A percentile compares a stretch with the other conserved stretches of the same genome.
These are phyloP conservation scores for Drechslera avenae DNA, from an alignment of 2,329 filamentous ascomycete genomes.

Conservation along the genomic window DNA sequence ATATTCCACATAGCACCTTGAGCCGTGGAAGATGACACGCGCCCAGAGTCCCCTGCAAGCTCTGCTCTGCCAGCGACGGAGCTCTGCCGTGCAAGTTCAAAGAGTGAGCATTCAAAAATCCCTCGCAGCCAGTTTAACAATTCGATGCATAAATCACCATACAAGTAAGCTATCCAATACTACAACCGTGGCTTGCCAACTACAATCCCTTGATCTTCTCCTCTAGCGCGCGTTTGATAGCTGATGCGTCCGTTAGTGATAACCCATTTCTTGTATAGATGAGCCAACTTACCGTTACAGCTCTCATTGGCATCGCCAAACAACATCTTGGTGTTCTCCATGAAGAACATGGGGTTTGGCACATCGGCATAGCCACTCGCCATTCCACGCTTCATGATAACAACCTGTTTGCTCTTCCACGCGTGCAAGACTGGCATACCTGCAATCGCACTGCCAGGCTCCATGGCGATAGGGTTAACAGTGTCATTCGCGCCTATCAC, in stretches of 20 bases:
- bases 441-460: slow-evolving; percentile 81
- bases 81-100: no score
- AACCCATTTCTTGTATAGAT: not conserved
- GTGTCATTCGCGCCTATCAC: slow-evolving; percentile 94
- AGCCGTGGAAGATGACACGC: no score
- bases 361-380: slow-evolving; percentile 90
- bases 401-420: slow-evolving; percentile 91
- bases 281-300: slow-evolving; percentile 65
- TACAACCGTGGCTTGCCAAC: not conserved
- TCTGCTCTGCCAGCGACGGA: no score
- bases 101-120: no score
- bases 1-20: no score
- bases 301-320: slow-evolving; percentile 88
- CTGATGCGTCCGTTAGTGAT: slow-evolving; percentile 27
- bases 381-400: slow-evolving; percentile 93
- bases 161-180: no score
- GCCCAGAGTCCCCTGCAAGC: no score
- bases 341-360: slow-evolving; percentile 91
- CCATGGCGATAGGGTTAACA: slow-evolving; percentile 86
- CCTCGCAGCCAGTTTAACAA: no score
- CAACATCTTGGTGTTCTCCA: slow-evolving; percentile 87
- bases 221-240: slow-evolving; percentile 46
- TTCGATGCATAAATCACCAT: no score
- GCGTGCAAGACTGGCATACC: slow-evolving; percentile 92
- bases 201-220: slow-evolving; percentile 42